Percentiles rank a stretch among this genome's conserved stretches.
Conservation (phyloP, 2,329 filamentous ascomycete species). For the Tolypocladium guangdongense region DNA sequence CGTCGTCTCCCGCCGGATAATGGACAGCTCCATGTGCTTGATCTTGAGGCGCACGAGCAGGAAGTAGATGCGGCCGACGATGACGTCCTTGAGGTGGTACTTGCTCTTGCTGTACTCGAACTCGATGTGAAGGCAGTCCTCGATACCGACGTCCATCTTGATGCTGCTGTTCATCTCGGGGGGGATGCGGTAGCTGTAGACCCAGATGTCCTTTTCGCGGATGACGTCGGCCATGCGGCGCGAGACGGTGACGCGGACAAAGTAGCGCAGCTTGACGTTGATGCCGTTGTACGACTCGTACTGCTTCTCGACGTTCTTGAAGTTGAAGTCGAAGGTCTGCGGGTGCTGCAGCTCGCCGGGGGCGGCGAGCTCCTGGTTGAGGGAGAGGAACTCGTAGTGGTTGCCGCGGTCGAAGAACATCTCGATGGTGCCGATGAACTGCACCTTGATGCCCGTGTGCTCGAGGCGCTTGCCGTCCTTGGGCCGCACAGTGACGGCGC, state of each 20-base stretch:
- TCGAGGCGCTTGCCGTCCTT: constrained; percentile 98
- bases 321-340: constrained; percentile 98
- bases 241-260: constrained; percentile 91
- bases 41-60: constrained; percentile 95
- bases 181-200: constrained; percentile 95
- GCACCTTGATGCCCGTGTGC: constrained; percentile 98
- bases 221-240: constrained; percentile 96
- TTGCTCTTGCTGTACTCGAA: constrained; percentile 99
- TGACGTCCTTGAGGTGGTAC: constrained; percentile 98
- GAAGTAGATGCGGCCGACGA: constrained; percentile 97
- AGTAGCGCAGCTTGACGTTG: constrained; percentile 98
- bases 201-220: constrained; percentile 98
- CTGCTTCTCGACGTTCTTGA: constrained; percentile 99
- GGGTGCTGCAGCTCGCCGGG: constrained; percentile 97
- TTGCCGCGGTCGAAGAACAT: constrained; percentile 99
- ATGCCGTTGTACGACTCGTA: constrained; percentile 99
- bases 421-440: constrained; percentile 98
- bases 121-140: constrained; percentile 98
- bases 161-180: constrained; percentile 97
- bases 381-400: constrained; percentile 96
- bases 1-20: constrained; percentile 93
- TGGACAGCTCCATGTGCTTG: constrained; percentile 98
- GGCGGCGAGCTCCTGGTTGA: constrained; percentile 92
- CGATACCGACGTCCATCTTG: constrained; percentile 99
- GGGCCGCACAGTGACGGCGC: constrained; percentile 84